Base-by-base conservation (phyloP, 2,329 filamentous ascomycete species). In the Tympanopsis confertula region DNA sequence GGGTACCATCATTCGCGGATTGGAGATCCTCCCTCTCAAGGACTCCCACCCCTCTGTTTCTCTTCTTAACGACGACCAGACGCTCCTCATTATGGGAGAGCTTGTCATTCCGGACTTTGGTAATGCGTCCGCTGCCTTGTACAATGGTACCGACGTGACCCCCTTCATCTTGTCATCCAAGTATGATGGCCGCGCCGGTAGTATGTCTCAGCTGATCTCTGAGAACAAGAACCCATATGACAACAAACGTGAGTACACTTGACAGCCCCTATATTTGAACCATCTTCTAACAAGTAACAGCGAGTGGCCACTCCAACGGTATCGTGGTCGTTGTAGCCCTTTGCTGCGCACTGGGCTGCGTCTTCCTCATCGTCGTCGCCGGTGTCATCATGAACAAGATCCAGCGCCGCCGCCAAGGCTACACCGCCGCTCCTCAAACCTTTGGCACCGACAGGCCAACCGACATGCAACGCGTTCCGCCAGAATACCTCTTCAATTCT, bases 91-190 rank as follows among this genome's bases (percentile, higher is more conserved):
- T 26, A 73, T 75, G 37, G 81, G 81, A 32, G 64, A 73, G 38
- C 62, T 86, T 42, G 67, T 74, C 47, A 59, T 85, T 18, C 70
- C 73, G 0, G 57, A 60, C 30, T 80, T 80, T 52, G 79, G 81
- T 39, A 75, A 73, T 44, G 77, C 74, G 13, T 83, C 79, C 33
- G 78, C 75, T 15, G 80, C 71, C 1, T 56, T 84, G 3, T 86
- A 73, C 59, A 78, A 86, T 47, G 81, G 81, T 45, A 78, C 71
- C 10, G 57, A 59, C 2, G 69, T 80, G 51, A 62, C 65, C 29
- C 81, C 81, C 3, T 82, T 82, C 53, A 62, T 81, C 38, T 65
- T 86, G 20, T 73, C 79, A 3, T 73, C 65, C 35, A 74, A 62
- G 19, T 53, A 64, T 15, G 61, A 71, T 51, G 71, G 71, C 37